phyloP scores from a whole-genome alignment of 2,329 filamentous ascomycete genomes.

The Aspergillus transmontanensis region DNA sequence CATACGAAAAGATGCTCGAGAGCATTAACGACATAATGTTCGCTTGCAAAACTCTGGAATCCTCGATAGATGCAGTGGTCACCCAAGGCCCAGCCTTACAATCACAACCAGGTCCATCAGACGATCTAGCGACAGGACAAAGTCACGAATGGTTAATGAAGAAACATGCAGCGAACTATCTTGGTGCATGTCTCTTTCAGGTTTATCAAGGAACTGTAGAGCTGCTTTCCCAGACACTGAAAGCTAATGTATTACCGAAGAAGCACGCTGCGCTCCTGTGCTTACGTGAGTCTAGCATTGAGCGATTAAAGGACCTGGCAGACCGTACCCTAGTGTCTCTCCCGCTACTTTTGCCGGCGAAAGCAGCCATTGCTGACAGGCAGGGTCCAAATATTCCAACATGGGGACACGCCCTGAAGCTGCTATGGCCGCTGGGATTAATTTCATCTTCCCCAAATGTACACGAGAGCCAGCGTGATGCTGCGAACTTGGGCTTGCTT shows the following conservation, averaged over 20 bases:
- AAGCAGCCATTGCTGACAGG: not conserved
- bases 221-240: not conserved
- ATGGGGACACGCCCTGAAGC: not conserved
- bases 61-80: not conserved
- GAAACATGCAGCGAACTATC: not conserved
- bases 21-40: not conserved
- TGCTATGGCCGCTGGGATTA: not conserved
- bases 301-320: not conserved
- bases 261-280: not conserved
- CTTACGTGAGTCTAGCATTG: not conserved
- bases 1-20: not conserved
- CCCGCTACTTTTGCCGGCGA: not conserved
- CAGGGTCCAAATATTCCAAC: not conserved
- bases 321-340: not conserved
- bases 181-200: not conserved
- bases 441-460: not conserved
- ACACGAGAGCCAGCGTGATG: not conserved
- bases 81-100: not conserved
- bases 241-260: not conserved
- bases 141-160: not conserved
- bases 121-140: not conserved
- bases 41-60: not conserved
- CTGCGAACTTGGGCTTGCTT: not conserved
- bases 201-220: not conserved
- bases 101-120: not conserved